These are phyloP conservation scores for Trypanosoma brucei DNA, from an alignment of 208 protist species.

Conservation along the genomic window DNA sequence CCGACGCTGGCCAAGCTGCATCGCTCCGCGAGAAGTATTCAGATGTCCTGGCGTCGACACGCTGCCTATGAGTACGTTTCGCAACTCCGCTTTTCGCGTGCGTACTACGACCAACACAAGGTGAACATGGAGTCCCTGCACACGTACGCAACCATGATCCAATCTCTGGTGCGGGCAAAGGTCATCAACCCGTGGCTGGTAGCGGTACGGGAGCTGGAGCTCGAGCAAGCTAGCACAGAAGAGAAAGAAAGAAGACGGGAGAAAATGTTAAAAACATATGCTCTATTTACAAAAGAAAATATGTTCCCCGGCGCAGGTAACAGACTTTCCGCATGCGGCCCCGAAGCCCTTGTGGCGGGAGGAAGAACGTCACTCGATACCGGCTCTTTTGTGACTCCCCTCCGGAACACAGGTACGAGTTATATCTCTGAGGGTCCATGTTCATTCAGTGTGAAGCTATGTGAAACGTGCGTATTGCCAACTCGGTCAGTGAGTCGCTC, in stretches of 20 bases:
- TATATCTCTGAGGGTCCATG: not conserved
- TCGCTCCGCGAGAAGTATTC: conserved; percentile 33
- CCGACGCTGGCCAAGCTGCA: conserved; percentile 12
- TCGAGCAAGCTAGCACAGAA: conserved; percentile 5
- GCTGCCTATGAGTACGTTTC: conserved; percentile 28
- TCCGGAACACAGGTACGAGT: not conserved
- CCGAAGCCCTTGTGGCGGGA: not conserved
- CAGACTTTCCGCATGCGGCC: not conserved
- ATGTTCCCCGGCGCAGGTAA: not conserved
- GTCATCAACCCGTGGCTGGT: conserved; percentile 17
- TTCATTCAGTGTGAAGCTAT: not conserved
- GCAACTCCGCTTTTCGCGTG: conserved; percentile 25
- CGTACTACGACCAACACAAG: conserved; percentile 31
- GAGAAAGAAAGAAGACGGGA: conserved; percentile 12
- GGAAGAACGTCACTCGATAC: not conserved
- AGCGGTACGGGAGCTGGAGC: conserved; percentile 8
- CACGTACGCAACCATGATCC: conserved; percentile 51
- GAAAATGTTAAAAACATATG: not conserved
- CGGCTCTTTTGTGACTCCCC: not conserved
- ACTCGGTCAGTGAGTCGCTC: not conserved
- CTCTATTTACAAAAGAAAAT: conserved; percentile 5
- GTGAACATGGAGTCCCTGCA: conserved; percentile 35
- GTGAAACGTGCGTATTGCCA: not conserved
- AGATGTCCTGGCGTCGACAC: conserved; percentile 41
- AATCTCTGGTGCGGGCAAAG: conserved; percentile 33